Percentiles rank a stretch among this genome's conserved stretches.
These are phyloP conservation scores for Pharus latifolius DNA, from an alignment of 176 grass and related monocot genomes.

Conservation along the genomic window DNA sequence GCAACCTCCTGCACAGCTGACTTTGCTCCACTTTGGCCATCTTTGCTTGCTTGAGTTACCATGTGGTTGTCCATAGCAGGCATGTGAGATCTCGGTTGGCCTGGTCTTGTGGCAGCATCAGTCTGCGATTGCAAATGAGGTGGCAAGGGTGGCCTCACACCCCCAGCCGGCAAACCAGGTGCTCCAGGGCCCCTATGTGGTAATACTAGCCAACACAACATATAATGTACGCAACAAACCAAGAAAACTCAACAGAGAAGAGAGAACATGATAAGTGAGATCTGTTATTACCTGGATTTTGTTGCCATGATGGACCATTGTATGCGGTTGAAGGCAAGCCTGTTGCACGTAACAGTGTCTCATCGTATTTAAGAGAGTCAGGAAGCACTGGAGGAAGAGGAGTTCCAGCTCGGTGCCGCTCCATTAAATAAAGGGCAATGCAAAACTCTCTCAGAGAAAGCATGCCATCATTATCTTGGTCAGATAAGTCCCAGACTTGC, in stretches of 20 bases:
- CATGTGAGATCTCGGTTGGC: slow-evolving; percentile 50
- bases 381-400: slow-evolving; percentile 65
- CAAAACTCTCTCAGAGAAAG: slow-evolving; percentile 98
- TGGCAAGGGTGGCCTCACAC: slow-evolving; percentile 56
- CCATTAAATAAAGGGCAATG: slow-evolving; percentile 96
- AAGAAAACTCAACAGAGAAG: slow-evolving; percentile 3
- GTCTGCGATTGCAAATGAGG: slow-evolving; percentile 51
- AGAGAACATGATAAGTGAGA: slow-evolving; percentile 5
- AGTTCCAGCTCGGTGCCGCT: slow-evolving; percentile 73
- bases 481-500: slow-evolving; percentile 98
- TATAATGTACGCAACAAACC: slow-evolving; percentile 7
- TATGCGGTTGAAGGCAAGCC: slow-evolving; percentile 80
- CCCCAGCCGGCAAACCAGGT: slow-evolving; percentile 35
- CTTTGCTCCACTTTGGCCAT: slow-evolving; percentile 37
- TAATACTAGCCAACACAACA: slow-evolving; percentile 41
- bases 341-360: slow-evolving; percentile 62
- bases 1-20: slow-evolving; percentile 28
- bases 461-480: slow-evolving; percentile 99
- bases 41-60: slow-evolving; percentile 31
- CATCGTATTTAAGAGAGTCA: slow-evolving; percentile 71
- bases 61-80: slow-evolving; percentile 59
- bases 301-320: slow-evolving; percentile 67
- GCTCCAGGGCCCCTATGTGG: slow-evolving; percentile 42
- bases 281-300: slow-evolving; percentile 41
- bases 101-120: slow-evolving; percentile 30